Conservation (phyloP, 2,329 filamentous ascomycete species). For the Microsporum ferrugineum region DNA sequence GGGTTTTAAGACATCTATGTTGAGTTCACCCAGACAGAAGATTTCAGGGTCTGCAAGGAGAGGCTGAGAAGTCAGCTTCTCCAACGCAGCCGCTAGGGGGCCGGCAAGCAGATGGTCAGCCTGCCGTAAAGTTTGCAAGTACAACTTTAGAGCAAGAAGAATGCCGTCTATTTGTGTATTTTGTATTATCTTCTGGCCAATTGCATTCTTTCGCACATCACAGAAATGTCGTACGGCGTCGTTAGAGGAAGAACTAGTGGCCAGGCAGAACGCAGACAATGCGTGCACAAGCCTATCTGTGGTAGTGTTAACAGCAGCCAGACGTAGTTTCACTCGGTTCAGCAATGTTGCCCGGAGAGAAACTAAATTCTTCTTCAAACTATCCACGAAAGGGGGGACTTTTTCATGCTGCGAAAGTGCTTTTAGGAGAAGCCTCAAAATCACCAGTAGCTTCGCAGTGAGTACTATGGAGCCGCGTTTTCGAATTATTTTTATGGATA, state of each 20-base stretch:
- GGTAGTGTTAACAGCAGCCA: constrained; percentile 36
- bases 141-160: constrained; percentile 56
- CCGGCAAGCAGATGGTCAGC: constrained; percentile 65
- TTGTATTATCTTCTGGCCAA: constrained; percentile 50
- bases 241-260: constrained; percentile 64
- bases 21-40: constrained; percentile 54
- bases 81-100: constrained; percentile 58
- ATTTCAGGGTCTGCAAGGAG: constrained; percentile 63
- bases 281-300: constrained; percentile 52
- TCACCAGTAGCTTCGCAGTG: constrained; percentile 59
- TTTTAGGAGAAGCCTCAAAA: constrained; percentile 64
- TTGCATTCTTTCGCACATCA: constrained; percentile 56
- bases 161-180: constrained; percentile 41
- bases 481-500: constrained; percentile 44
- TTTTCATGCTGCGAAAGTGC: constrained; percentile 48
- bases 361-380: constrained; percentile 52
- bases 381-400: constrained; percentile 46
- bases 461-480: constrained; percentile 42
- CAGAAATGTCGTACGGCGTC: constrained; percentile 74
- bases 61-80: constrained; percentile 55
- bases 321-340: constrained; percentile 48
- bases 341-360: constrained; percentile 54
- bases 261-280: constrained; percentile 70
- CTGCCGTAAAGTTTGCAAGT: constrained; percentile 64
- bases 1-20: constrained; percentile 62